Evolutionary conservation across 2,329 filamentous ascomycete genomes (phyloP).

Genomic region (Cytospora paraplurivora): DNA sequence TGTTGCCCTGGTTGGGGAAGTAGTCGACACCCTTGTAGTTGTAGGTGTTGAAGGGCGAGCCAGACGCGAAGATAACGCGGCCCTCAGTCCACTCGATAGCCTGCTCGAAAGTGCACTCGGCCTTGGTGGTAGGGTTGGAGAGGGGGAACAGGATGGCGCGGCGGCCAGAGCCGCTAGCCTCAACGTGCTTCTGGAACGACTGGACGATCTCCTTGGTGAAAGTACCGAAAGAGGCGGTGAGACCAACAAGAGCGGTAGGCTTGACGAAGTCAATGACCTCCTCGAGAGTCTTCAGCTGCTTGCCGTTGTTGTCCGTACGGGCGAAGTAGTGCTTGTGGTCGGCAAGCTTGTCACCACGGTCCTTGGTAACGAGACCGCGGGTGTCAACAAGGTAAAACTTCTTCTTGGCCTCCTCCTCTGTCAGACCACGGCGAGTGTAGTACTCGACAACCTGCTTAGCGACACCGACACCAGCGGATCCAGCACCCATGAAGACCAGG

Average conservation of each 20-base stretch:
- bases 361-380: conserved; percentile 88
- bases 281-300: conserved; percentile 77
- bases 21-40: conserved; percentile 66
- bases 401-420: conserved; percentile 80
- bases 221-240: conserved; percentile 91
- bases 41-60: conserved; percentile 83
- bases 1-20: conserved; percentile 82
- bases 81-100: conserved; percentile 90
- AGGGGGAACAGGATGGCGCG: conserved; percentile 93
- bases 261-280: conserved; percentile 94
- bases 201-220: conserved; percentile 88
- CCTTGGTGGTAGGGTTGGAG: conserved; percentile 94
- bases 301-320: conserved; percentile 63
- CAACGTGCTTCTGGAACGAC: conserved; percentile 65
- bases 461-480: conserved; percentile 93
- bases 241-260: conserved; percentile 90
- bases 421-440: conserved; percentile 89
- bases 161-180: conserved; percentile 67
- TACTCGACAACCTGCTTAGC: conserved; percentile 97
- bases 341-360: conserved; percentile 90
- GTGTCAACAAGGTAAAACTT: conserved; percentile 99
- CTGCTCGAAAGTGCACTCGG: conserved; percentile 96
- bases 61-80: conserved; percentile 89
- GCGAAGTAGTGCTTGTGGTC: conserved; percentile 82
- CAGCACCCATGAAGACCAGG: conserved; percentile 94